Conservation (phyloP, 768 basidiomycete species). For the Omphalotus guepiniiformis region DNA sequence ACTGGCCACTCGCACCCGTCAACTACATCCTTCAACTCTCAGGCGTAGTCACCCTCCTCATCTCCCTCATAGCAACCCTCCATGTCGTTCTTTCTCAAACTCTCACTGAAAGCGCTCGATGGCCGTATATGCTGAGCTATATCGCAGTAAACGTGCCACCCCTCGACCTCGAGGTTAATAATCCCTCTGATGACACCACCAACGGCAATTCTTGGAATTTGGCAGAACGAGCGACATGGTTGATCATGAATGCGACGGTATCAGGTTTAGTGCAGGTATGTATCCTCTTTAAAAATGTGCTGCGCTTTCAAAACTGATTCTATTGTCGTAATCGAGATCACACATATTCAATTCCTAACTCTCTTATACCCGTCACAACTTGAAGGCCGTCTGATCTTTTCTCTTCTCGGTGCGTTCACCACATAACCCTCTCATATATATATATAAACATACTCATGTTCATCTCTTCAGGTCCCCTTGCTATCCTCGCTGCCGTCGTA, state of each 20-base stretch:
- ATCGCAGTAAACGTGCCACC: slow-evolving; percentile 78
- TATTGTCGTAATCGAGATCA: slow-evolving; percentile 52
- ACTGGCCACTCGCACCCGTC: slow-evolving; percentile 88
- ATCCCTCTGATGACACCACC: slow-evolving; percentile 11
- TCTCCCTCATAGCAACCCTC: slow-evolving; percentile 73
- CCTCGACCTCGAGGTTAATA: slow-evolving; percentile 26
- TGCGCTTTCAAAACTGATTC: not conserved
- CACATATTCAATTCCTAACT: slow-evolving; percentile 97
- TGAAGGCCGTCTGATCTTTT: slow-evolving; percentile 82
- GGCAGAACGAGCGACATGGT: slow-evolving; percentile 72
- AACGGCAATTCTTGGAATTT: slow-evolving; percentile 49
- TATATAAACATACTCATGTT: slow-evolving; percentile 1
- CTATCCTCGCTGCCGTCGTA: slow-evolving; percentile 78
- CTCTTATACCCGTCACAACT: slow-evolving; percentile 89
- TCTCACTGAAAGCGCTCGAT: slow-evolving; percentile 58
- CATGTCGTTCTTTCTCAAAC: slow-evolving; percentile 65
- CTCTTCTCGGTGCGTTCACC: slow-evolving; percentile 65
- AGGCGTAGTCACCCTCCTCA: slow-evolving; percentile 75
- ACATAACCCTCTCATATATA: not conserved
- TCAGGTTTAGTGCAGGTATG: slow-evolving; percentile 82
- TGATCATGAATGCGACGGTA: slow-evolving; percentile 81
- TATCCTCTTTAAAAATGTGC: slow-evolving; percentile 10
- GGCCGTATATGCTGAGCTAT: slow-evolving; percentile 97
- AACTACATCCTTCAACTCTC: slow-evolving; percentile 90
- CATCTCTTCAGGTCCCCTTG: slow-evolving; percentile 78